Evolutionary conservation across 2,329 filamentous ascomycete species (phyloP), one percentile per base, ranked within the genome.

Genomic region (Parascedosporium putredinis): DNA sequence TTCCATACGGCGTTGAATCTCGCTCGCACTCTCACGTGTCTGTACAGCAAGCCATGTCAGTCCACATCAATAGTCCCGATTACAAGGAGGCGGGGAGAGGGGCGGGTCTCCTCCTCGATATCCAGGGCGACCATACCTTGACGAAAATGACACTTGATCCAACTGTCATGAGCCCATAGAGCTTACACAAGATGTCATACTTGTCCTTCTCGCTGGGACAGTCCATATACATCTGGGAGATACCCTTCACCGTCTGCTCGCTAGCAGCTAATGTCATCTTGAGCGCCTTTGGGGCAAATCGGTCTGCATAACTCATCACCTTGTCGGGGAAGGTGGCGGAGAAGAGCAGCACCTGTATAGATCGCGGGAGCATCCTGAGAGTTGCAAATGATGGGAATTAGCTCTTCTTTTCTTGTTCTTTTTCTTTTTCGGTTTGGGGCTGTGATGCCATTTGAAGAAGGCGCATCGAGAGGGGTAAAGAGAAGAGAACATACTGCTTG

Each of bases 81-180:
- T 8, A 5, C 6, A 14, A 20, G 33, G 8, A 6, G 2, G 14
- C 6, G n/a, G n/a, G n/a, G n/a, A n/a, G n/a, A n/a, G n/a, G n/a
- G n/a, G n/a, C n/a, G n/a, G n/a, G n/a, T n/a, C n/a, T n/a, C n/a
- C n/a, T n/a, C n/a, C n/a, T n/a, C n/a, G n/a, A n/a, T n/a, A n/a
- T n/a, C n/a, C n/a, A n/a, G n/a, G n/a, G n/a, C n/a, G n/a, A 29
- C 66, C 73, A 53, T 70, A 90, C 88, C 75, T 84, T 88, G 65
- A 97, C 91, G 62, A 98, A 98, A 59, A 98, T 97, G 62, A 98
- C 95, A 0, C 93, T 97, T 6, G 91, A 95, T 4, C 90, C 90
- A 59, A 97, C 89, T 14, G 90, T 96, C 79, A 98, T 91, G 42
- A 97, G 74, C 51, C 91, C 90, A 63, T 98, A 98, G 52, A 98